phyloP scores from a whole-genome alignment of 345 rosid genomes.

The Citrus inodora region DNA sequence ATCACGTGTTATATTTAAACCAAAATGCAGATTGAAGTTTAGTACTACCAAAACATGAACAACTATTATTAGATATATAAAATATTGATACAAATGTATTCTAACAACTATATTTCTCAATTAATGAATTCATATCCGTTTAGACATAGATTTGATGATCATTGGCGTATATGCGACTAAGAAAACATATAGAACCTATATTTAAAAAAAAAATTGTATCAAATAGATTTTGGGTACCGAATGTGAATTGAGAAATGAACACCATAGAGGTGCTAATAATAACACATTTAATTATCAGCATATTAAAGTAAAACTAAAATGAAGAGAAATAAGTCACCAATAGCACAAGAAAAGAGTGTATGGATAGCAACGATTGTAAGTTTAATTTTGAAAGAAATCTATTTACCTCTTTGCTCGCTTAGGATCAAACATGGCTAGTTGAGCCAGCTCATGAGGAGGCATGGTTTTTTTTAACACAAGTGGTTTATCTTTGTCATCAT shows the following conservation, averaged over 20 bases:
- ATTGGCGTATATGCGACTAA: not conserved
- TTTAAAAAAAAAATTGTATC: not conserved
- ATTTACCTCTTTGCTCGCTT: constrained; percentile 20
- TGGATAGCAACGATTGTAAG: not conserved
- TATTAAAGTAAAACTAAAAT: too few species aligned
- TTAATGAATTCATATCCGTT: too few species aligned
- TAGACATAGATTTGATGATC: not conserved
- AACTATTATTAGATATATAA: not conserved
- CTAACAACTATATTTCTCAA: not conserved
- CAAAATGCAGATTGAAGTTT: not conserved
- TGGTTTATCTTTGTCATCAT: not conserved
- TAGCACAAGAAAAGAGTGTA: not conserved
- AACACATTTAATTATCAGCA: too few species aligned
- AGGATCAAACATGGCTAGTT: constrained; percentile 12
- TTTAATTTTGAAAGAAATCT: not conserved
- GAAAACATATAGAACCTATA: not conserved
- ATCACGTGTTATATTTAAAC: not conserved
- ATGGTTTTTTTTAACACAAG: not conserved
- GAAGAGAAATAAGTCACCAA: not conserved
- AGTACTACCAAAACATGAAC: not conserved
- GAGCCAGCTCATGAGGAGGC: constrained; percentile 5
- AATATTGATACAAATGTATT: not conserved
- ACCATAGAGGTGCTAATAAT: not conserved
- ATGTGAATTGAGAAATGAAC: not conserved
- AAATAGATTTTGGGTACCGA: not conserved